Conservation (phyloP, 164 flowering plant species). For the Kalanchoe fedtschenkoi region DNA sequence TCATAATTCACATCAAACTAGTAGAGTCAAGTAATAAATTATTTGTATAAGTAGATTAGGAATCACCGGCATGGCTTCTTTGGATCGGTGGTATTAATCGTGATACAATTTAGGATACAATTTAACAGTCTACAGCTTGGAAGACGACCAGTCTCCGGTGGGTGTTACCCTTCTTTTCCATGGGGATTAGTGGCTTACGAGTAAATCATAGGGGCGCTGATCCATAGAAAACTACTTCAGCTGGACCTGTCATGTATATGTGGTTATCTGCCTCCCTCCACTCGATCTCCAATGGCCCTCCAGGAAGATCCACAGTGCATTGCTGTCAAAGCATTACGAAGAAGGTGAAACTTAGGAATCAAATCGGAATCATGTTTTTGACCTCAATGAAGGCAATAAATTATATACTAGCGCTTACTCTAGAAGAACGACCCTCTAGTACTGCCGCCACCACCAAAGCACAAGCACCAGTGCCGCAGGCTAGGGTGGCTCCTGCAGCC, state of each 20-base stretch:
- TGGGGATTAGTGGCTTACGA: no score
- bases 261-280: constrained; percentile 90
- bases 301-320: constrained; percentile 87
- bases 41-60: no score
- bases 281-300: constrained; percentile 90
- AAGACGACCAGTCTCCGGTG: no score
- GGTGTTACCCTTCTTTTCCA: no score
- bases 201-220: constrained; percentile 43
- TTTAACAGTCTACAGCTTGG: no score
- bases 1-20: no score
- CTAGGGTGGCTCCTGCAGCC: constrained; percentile 80
- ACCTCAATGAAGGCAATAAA: neutral
- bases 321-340: constrained; percentile 30
- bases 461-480: constrained; percentile 99
- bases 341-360: neutral
- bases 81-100: no score
- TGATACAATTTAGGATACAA: no score
- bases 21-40: no score
- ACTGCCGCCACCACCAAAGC: constrained; percentile 94
- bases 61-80: no score
- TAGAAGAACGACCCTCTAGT: constrained; percentile 76
- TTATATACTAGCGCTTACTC: constrained; percentile 42
- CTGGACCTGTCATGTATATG: constrained; percentile 96
- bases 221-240: constrained; percentile 79
- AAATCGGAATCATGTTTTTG: neutral